A percentile compares a stretch with the other conserved stretches of the same genome.
These are phyloP conservation scores for Quercus wislizeni DNA, from an alignment of 306 rosid genomes.

Conservation along the genomic window DNA sequence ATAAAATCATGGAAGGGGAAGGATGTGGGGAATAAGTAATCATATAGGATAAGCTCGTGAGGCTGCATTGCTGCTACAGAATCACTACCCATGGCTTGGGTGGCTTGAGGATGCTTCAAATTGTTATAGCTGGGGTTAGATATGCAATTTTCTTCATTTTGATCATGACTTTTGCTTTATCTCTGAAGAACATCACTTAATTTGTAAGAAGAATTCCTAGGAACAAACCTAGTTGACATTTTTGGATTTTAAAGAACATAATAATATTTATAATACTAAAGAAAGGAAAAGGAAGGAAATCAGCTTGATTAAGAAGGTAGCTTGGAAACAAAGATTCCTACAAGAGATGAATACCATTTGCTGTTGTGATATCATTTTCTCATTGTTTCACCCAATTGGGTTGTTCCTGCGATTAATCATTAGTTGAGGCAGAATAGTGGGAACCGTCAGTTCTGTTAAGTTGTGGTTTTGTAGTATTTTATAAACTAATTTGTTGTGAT, in stretches of 20 bases:
- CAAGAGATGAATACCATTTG: neutral
- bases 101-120: neutral
- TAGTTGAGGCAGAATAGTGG: neutral
- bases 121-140: neutral
- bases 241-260: neutral
- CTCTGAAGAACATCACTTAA: neutral
- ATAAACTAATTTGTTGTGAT: neutral
- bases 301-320: neutral
- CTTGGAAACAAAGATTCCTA: neutral
- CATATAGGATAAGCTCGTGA: neutral
- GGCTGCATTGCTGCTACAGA: neutral
- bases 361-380: neutral
- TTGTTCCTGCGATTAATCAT: neutral
- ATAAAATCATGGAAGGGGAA: conserved; percentile 1
- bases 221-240: neutral
- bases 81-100: neutral
- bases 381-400: neutral
- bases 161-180: neutral
- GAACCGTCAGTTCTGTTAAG: neutral
- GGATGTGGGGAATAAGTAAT: neutral
- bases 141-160: neutral
- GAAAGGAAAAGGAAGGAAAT: too few species aligned
- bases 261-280: too few species aligned
- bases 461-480: neutral
- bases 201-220: neutral